Evolutionary conservation across 2,329 filamentous ascomycete genomes (phyloP).

Genomic region (Neurospora sp.): DNA sequence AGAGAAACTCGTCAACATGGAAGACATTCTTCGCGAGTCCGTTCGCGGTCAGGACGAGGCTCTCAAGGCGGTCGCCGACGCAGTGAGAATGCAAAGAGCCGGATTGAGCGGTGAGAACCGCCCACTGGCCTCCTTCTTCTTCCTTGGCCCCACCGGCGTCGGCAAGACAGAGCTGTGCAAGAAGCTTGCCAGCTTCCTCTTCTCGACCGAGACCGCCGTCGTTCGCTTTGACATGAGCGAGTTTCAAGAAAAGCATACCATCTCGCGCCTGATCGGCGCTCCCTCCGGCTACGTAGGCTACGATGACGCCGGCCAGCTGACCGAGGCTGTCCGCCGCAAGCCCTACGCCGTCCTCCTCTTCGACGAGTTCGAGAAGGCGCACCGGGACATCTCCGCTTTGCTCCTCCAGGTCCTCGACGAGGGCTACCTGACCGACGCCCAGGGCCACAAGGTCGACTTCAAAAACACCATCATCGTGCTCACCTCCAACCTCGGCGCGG

Average conservation of each 20-base stretch:
- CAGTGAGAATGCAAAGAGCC: constrained; percentile 86
- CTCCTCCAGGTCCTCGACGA: constrained; percentile 93
- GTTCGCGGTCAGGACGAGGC: constrained; percentile 93
- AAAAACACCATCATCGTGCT: constrained; percentile 93
- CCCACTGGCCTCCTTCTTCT: constrained; percentile 92
- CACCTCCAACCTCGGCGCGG: constrained; percentile 87
- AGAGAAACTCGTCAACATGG: constrained; percentile 93
- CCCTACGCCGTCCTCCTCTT: constrained; percentile 92
- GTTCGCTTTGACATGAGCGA: constrained; percentile 96
- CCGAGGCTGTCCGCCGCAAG: constrained; percentile 87
- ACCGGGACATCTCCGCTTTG: constrained; percentile 85
- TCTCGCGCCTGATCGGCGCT: constrained; percentile 82
- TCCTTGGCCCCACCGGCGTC: constrained; percentile 90
- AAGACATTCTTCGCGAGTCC: constrained; percentile 72
- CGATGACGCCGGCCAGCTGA: constrained; percentile 91
- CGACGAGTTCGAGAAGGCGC: constrained; percentile 96
- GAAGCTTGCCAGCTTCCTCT: constrained; percentile 86
- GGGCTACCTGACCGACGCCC: constrained; percentile 87
- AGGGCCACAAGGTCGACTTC: constrained; percentile 96
- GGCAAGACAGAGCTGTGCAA: constrained; percentile 98
- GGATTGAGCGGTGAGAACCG: constrained; percentile 86
- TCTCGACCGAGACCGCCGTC: constrained; percentile 83
- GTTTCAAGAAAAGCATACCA: constrained; percentile 94
- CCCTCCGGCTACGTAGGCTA: constrained; percentile 95
- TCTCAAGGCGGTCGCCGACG: constrained; percentile 80